phyloP scores from a whole-genome alignment of 345 rosid species.

The Microthlaspi erraticum region DNA sequence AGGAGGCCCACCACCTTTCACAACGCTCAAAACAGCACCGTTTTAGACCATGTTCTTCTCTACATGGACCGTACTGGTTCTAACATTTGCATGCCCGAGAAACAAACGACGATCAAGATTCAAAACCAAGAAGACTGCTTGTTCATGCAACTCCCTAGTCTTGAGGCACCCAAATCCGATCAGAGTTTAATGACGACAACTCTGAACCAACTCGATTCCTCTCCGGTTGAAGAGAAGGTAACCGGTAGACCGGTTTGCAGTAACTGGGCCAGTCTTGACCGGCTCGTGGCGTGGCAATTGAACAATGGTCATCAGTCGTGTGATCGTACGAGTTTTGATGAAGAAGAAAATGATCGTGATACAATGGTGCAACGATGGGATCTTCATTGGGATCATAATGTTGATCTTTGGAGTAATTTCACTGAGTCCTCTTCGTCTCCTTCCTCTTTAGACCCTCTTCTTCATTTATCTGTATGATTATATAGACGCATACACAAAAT shows the following conservation, averaged over 20 bases:
- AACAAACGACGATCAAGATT: slow-evolving; percentile 38
- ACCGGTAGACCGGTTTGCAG: slow-evolving; percentile 41
- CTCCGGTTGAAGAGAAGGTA: slow-evolving; percentile 43
- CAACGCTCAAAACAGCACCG: slow-evolving; percentile 45
- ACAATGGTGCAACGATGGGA: slow-evolving; percentile 46
- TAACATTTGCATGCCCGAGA: slow-evolving; percentile 57
- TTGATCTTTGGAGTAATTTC: slow-evolving; percentile 68
- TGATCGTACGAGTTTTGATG: slow-evolving; percentile 51
- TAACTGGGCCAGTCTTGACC: slow-evolving; percentile 84
- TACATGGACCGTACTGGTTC: slow-evolving; percentile 65
- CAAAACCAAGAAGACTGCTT: slow-evolving; percentile 38
- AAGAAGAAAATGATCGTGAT: slow-evolving; percentile 49
- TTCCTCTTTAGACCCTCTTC: slow-evolving; percentile 66
- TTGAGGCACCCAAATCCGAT: slow-evolving; percentile 57
- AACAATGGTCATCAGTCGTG: slow-evolving; percentile 60
- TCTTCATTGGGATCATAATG: slow-evolving; percentile 46
- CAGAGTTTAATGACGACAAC: slow-evolving; percentile 43
- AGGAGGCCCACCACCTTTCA: slow-evolving; percentile 51
- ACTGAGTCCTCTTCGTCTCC: slow-evolving; percentile 61
- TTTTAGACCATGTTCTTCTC: slow-evolving; percentile 68
- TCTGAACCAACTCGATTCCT: slow-evolving; percentile 33
- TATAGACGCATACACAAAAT: slow-evolving; percentile 23
- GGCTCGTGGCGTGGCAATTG: slow-evolving; percentile 93
- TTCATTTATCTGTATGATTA: slow-evolving; percentile 74
- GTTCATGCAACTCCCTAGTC: slow-evolving; percentile 74